Conservation (phyloP, 2,329 filamentous ascomycete genomes). For the Paecilomyces dactylethromorphus region DNA sequence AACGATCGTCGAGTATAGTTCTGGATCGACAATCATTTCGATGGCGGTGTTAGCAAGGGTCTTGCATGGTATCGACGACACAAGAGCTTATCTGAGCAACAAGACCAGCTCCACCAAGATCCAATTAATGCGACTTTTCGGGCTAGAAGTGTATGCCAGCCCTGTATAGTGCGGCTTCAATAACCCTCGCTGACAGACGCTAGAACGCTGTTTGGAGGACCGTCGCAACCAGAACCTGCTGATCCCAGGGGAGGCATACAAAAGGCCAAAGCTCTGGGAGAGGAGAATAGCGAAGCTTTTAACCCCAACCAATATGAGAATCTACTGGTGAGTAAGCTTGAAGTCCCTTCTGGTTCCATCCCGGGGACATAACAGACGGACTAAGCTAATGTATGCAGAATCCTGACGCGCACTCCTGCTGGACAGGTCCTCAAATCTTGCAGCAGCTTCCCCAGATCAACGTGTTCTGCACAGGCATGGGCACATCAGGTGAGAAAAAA, state of each 20-base stretch:
- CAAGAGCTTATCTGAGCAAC: slow-evolving; percentile 52
- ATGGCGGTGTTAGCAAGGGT: slow-evolving; percentile 51
- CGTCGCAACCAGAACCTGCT: slow-evolving; percentile 50
- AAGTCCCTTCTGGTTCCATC: slow-evolving; percentile 13
- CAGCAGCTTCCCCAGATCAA: slow-evolving; percentile 52
- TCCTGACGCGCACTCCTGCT: slow-evolving; percentile 50
- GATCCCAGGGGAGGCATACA: slow-evolving; percentile 51
- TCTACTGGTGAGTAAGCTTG: slow-evolving; percentile 20
- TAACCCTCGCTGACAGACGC: neutral
- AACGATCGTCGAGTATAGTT: slow-evolving; percentile 55
- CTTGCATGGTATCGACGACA: slow-evolving; percentile 46
- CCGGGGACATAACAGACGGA: neutral
- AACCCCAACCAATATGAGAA: slow-evolving; percentile 56
- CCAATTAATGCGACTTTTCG: slow-evolving; percentile 54
- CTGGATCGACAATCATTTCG: slow-evolving; percentile 57
- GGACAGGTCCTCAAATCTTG: slow-evolving; percentile 55
- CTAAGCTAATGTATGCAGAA: slow-evolving; percentile 31
- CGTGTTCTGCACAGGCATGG: slow-evolving; percentile 52
- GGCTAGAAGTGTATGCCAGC: slow-evolving; percentile 43
- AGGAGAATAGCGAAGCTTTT: slow-evolving; percentile 36
- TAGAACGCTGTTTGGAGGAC: slow-evolving; percentile 52
- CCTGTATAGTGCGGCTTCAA: neutral
- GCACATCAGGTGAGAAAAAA: slow-evolving; percentile 38
- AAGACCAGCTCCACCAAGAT: slow-evolving; percentile 51
- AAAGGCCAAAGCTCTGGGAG: slow-evolving; percentile 37